Conservation (phyloP, 257 asterid species). For the Euphrasia confusa region DNA sequence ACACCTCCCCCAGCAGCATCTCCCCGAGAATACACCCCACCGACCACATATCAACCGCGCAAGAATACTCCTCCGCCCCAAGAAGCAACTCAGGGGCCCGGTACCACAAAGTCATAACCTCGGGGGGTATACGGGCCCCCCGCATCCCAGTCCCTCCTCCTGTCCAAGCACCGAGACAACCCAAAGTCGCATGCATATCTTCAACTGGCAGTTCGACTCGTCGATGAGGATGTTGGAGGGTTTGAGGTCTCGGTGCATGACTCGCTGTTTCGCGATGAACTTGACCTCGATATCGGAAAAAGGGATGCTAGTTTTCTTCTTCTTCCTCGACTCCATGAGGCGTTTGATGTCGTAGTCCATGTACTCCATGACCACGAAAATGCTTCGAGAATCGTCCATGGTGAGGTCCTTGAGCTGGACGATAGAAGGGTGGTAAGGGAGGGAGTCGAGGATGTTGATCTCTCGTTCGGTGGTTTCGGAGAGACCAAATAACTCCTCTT, state of each 20-base stretch:
- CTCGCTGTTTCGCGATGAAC: background rate
- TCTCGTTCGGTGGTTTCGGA: too few relatives aligned
- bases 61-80: background rate
- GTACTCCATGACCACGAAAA: too few relatives aligned
- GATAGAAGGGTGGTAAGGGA: too few relatives aligned
- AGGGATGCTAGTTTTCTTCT: too few relatives aligned
- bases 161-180: background rate
- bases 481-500: too few relatives aligned
- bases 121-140: background rate
- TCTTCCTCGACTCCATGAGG: background rate
- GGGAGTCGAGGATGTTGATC: too few relatives aligned
- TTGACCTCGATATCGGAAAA: background rate
- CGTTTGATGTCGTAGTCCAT: too few relatives aligned
- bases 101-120: too few relatives aligned
- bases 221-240: background rate
- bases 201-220: background rate
- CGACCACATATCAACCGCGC: background rate
- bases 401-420: too few relatives aligned
- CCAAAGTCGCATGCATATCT: background rate
- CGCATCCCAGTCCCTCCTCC: background rate
- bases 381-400: too few relatives aligned
- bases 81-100: too few relatives aligned
- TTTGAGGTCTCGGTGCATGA: background rate
- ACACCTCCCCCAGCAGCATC: background rate
- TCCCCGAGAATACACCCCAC: background rate